A percentile compares a stretch with the other conserved stretches of the same genome.
These are phyloP conservation scores for Phlebiopsis flavidoalba DNA, from an alignment of 768 basidiomycete species.

Conservation along the genomic window DNA sequence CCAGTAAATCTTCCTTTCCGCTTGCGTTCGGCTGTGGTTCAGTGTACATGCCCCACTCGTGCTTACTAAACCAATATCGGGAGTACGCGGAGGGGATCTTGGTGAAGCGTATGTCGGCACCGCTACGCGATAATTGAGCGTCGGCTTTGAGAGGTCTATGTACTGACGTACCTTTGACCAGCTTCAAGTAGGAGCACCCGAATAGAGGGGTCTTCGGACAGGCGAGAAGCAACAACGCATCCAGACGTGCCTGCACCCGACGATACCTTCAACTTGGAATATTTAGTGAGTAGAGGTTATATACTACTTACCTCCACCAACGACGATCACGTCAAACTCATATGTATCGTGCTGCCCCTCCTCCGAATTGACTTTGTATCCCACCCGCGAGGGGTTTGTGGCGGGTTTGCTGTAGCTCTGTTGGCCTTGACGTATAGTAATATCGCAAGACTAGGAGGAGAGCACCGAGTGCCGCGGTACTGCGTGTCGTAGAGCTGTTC, in stretches of 20 bases:
- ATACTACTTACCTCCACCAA: constrained; percentile 29
- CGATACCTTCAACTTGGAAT: background rate
- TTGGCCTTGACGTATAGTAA: background rate
- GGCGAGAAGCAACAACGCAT: constrained; percentile 53
- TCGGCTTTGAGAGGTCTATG: background rate
- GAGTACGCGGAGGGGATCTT: constrained; percentile 15
- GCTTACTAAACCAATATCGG: constrained; percentile 37
- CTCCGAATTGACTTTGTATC: background rate
- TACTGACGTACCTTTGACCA: constrained; percentile 47
- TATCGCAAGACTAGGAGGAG: constrained; percentile 8
- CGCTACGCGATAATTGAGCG: background rate
- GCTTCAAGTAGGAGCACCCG: constrained; percentile 56
- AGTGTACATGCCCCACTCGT: constrained; percentile 53
- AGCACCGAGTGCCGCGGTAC: constrained; percentile 14
- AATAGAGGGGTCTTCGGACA: constrained; percentile 50
- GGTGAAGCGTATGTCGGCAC: background rate
- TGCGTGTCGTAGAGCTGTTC: background rate
- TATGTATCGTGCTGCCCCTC: constrained; percentile 14
- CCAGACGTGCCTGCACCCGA: constrained; percentile 48
- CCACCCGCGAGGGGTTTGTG: background rate
- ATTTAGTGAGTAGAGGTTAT: background rate
- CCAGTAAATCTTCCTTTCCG: constrained; percentile 48
- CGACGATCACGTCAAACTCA: constrained; percentile 32
- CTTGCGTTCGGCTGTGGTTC: constrained; percentile 48
- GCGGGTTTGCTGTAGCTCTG: background rate